Evolutionary conservation across 1,139 yeast species (phyloP), one percentile per base, ranked within the genome.

Genomic region (Scheffersomyces quercinus): DNA sequence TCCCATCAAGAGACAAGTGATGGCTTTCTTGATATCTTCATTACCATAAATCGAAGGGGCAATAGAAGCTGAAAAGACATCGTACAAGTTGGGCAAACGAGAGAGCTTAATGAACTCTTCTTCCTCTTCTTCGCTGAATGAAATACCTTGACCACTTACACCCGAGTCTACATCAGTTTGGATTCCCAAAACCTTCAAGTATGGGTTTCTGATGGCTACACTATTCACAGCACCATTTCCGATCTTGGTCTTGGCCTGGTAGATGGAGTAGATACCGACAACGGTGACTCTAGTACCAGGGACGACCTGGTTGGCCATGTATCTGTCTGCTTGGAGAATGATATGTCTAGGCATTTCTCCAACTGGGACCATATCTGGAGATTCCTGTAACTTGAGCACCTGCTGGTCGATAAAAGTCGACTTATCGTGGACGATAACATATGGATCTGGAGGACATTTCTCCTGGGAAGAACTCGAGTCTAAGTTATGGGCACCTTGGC

Each of bases 291-390:
- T 77, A 0, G 95, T 88, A 37, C 99, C 99, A 0, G 99, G 99
- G 29, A 91, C 88, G 28, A 93, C 93, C 51, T 81, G 83, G 68
- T 93, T 93, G 24, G 97, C 86, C 63, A 93, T 73, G 53, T 88
- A 88, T 52, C 99, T 79, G 62, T 95, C 99, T 15, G 91, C 88
- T 40, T 95, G 88, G 53, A 95, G 74, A 48, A 89, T 65, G 40
- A 95, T 86, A 58, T 93, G 96, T 55, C 99, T 82, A 11, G 99
- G 99, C 91, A 93, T 86, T 70, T 93, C 99, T 50, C 99, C 99
- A 15, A 93, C 96, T 2, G 99, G 99, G 1, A 93, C 98, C 85
- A 88, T 87, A 63, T 93, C 99, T 11, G 99, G 98, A 12, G 95
- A 79, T 62, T 93, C 99, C 64, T 93, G 99, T 43, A 95, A 75